Evolutionary conservation across 441 rosid genomes (phyloP), one percentile per base, ranked within the genome.

Genomic region (Jatropha podagrica): DNA sequence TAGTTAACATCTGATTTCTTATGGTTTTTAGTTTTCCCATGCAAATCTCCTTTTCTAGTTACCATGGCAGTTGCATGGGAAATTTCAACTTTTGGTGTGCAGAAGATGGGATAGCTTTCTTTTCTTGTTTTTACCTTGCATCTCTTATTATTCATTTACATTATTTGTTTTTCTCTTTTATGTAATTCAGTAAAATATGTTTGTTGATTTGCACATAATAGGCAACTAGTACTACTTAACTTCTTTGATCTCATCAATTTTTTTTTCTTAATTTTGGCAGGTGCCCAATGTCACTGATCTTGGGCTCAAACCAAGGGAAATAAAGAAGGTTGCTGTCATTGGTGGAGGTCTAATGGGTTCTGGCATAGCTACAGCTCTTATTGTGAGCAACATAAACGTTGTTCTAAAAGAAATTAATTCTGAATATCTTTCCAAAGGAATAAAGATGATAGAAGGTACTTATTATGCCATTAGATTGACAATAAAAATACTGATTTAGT

Each of bases 311-410:
- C 97, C 98, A 20, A 88, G 93, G 79, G 82, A 77, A 73, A 77
- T 90, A 41, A 95, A 85, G 83, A 95, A 95, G 79, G 96, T 87
- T 78, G 97, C 99, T 70, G 90, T 95, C 68, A 92, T 95, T 82
- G 99, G 99, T 84, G 99, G 99, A 83, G 99, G 99, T 68, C 85
- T 95, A 62, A 95, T 95, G 98, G 99, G 99, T 80, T 95, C 96
- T 81, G 99, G 98, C 81, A 93, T 95, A 71, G 90, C 93, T 81
- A 93, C 99, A 2, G 96, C 93, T 63, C 88, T 92, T 71, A 81
- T 95, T 62, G 32, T 88, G 79, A 81, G 86, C 88, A 86, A 91
- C 81, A 86, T 85, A 65, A 70, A 68, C 75, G 99, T 95, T 81
- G 78, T 93, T 71, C 94, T 95, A 38, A 95, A 95, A 85, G 99